Base-by-base conservation (phyloP, 2,329 filamentous ascomycete genomes). In the Metarhizium rileyi region DNA sequence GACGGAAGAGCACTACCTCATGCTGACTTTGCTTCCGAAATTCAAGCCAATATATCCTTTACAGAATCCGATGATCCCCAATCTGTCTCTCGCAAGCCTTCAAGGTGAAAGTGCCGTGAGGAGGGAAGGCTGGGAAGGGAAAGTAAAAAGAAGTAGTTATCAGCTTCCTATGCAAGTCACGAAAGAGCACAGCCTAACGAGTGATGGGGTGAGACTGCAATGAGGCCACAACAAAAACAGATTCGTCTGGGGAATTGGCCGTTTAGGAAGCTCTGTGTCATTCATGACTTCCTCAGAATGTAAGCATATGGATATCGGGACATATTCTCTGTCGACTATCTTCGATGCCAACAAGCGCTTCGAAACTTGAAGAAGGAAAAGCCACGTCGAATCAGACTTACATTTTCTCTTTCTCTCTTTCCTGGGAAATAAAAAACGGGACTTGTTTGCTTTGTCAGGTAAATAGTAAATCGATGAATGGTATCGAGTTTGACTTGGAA, bases 1-100 rank as follows among this genome's bases (percentile, higher is more conserved):
- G 44, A 30, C 16, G n/a, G 22, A 22, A 40, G 22, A 3, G 20
- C 41, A 52, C 52, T 58, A 69, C 67, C 67, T 70, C 68, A 70
- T 70, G 51, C 53, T 65, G 53, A 42, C 8, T 42, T 4, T 14
- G 6, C 25, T 16, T 20, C 3, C 10, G 20, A 25, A 42, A 9
- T 10, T 7, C 16, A 25, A 23, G 38, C 12, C 35, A 8, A 38
- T 20, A 38, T 20, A 20, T 20, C 9, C 18, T 14, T 33, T 38
- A n/a, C 5, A 10, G 35, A 16, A 16, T 38, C 6, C 16, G 5
- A 20, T 18, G 5, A 6, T n/a, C 35, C 10, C 18, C 9, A 18
- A 6, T 38, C 9, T 38, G 18, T 38, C 16, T 22, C 35, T 38
- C n/a, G 10, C 5, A 33, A 3, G 30, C 16, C 10, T 33, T 5